phyloP scores from a whole-genome alignment of 2,329 filamentous ascomycete species.

The Phialophora expanda region DNA sequence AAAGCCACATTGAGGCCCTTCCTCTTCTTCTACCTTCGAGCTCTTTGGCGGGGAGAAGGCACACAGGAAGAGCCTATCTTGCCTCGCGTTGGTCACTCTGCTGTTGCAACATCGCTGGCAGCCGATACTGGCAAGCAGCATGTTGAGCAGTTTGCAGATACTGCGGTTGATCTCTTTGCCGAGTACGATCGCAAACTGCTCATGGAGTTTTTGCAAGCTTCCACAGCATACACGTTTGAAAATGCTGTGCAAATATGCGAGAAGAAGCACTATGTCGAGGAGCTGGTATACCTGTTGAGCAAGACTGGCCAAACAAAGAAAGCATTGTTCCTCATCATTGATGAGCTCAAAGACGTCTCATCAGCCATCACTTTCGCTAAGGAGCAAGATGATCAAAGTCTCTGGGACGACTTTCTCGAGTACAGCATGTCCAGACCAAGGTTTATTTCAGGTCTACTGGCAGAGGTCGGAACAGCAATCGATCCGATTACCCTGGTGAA shows the following conservation, averaged over 20 bases:
- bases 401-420: constrained; percentile 92
- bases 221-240: constrained; percentile 87
- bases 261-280: constrained; percentile 77
- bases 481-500: constrained; percentile 88
- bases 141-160: constrained; percentile 84
- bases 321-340: constrained; percentile 90
- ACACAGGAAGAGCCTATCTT: constrained; percentile 45
- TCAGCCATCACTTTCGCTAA: constrained; percentile 95
- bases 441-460: constrained; percentile 89
- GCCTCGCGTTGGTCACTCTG: constrained; percentile 43
- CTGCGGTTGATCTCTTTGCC: constrained; percentile 84
- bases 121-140: constrained; percentile 67
- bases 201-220: constrained; percentile 84
- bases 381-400: constrained; percentile 84
- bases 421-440: constrained; percentile 98
- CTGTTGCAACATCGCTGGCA: constrained; percentile 52
- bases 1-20: constrained; percentile 72
- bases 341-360: constrained; percentile 86
- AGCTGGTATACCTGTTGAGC: constrained; percentile 93
- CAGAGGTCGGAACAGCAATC: constrained; percentile 92
- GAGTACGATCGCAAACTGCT: constrained; percentile 78
- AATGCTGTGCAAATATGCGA: constrained; percentile 76
- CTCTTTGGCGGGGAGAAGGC: constrained; percentile 78
- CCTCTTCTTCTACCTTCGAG: constrained; percentile 88
- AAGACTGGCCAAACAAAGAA: constrained; percentile 94